Conservation (phyloP, 2,329 filamentous ascomycete genomes). For the Alternaria ventricosa region DNA sequence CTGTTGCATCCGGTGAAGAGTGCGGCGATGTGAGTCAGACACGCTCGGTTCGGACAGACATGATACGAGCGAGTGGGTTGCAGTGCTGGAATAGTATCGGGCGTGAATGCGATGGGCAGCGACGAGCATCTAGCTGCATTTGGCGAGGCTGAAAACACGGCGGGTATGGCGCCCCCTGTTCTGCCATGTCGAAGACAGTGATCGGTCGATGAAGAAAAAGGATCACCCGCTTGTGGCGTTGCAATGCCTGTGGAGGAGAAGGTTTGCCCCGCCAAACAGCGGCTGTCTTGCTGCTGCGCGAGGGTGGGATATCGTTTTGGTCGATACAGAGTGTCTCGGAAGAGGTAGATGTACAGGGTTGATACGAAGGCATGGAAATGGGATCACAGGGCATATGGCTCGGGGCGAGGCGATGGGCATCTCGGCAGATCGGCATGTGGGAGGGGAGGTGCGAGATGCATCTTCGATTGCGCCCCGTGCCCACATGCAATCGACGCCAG, state of each 20-base stretch:
- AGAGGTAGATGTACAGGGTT: neutral
- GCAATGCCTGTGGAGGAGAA: neutral
- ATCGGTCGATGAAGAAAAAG: slow-evolving; percentile 7
- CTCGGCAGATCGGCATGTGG: slow-evolving; percentile 1
- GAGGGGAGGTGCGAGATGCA: neutral
- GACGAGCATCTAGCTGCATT: neutral
- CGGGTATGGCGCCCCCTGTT: neutral
- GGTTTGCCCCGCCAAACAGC: neutral
- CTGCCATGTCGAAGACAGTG: neutral
- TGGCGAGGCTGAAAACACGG: neutral
- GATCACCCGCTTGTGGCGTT: neutral
- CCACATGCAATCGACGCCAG: slow-evolving; percentile 45
- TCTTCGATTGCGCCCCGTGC: slow-evolving; percentile 5
- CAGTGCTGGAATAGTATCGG: neutral
- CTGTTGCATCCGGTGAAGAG: neutral
- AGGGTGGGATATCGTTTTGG: neutral
- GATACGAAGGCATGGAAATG: neutral
- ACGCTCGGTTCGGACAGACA: neutral
- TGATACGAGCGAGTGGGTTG: neutral
- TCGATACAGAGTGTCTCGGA: neutral
- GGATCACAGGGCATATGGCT: neutral
- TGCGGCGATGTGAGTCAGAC: neutral
- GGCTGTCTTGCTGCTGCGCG: neutral
- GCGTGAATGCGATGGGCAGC: neutral
- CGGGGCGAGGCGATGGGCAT: neutral